phyloP scores from a whole-genome alignment of 805 yeast genomes.

The Nakazawaea siamensis region DNA sequence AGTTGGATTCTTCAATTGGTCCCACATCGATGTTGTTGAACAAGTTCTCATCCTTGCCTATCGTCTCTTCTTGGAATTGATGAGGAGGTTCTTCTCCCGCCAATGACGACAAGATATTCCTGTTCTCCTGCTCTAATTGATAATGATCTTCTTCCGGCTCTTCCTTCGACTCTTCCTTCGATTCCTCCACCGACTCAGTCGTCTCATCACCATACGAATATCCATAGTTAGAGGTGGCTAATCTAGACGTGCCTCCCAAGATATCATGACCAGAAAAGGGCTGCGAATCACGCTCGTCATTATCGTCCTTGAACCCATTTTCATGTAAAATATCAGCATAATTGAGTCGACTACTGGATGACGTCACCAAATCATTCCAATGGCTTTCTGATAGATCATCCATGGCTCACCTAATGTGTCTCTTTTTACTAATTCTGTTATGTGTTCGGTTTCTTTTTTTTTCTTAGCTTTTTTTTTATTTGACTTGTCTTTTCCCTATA shows the following conservation, averaged over 20 bases:
- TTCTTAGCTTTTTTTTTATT: neutral
- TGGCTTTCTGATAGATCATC: slow-evolving; percentile 47
- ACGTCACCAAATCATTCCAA: slow-evolving; percentile 52
- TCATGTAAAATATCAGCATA: slow-evolving; percentile 12
- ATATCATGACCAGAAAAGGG: no score
- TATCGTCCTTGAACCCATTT: slow-evolving; percentile 7
- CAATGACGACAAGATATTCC: slow-evolving; percentile 31
- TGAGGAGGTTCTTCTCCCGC: slow-evolving; percentile 19
- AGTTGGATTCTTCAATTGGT: slow-evolving; percentile 15
- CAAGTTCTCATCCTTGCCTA: slow-evolving; percentile 23
- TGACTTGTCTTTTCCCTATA: no score
- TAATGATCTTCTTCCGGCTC: slow-evolving; percentile 17
- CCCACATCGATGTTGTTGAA: slow-evolving; percentile 23
- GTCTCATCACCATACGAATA: slow-evolving; percentile 9
- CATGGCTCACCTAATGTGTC: slow-evolving; percentile 11
- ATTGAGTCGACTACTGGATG: slow-evolving; percentile 22
- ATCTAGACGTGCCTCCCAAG: no score
- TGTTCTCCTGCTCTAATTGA: slow-evolving; percentile 18
- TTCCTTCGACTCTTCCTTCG: neutral
- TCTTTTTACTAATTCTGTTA: neutral
- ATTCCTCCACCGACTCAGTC: neutral
- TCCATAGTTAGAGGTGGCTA: no score
- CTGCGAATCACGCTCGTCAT: slow-evolving; percentile 13
- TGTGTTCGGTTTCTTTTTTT: neutral
- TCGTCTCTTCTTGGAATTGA: slow-evolving; percentile 11